These are phyloP conservation scores for Pochonia chlamydosporia DNA, from an alignment of 2,329 filamentous ascomycete genomes.

Conservation along the genomic window DNA sequence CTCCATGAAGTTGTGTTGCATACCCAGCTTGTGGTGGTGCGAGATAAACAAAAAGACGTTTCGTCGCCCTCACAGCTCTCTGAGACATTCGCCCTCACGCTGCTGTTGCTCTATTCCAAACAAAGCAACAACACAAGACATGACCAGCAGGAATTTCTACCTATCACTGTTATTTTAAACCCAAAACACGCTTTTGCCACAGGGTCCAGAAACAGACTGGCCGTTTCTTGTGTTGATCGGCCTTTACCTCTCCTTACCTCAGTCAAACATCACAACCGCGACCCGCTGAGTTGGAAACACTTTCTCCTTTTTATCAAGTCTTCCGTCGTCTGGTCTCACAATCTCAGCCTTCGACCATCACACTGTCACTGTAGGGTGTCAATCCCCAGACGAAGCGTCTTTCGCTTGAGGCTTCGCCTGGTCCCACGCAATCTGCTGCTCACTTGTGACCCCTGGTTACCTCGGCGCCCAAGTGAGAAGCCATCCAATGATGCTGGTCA, in stretches of 20 bases:
- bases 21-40: no score
- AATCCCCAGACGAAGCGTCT: background rate
- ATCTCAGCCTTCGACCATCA: no score
- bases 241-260: no score
- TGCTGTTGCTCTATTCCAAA: conserved; percentile 1
- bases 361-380: background rate
- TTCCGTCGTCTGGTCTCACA: no score
- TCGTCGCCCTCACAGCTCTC: background rate
- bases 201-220: background rate
- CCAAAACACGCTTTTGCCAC: background rate
- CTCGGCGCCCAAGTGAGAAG: background rate
- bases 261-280: no score
- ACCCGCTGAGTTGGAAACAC: no score
- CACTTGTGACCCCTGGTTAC: conserved; percentile 1
- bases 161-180: background rate
- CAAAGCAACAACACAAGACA: conserved; percentile 3
- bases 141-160: background rate
- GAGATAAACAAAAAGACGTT: no score
- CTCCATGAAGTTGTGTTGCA: background rate
- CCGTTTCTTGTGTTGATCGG: background rate
- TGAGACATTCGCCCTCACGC: background rate
- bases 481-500: background rate
- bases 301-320: no score
- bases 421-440: background rate
- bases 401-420: conserved; percentile 1